phyloP scores from a whole-genome alignment of 805 yeast species.

The Sugiyamaella floridensis region DNA sequence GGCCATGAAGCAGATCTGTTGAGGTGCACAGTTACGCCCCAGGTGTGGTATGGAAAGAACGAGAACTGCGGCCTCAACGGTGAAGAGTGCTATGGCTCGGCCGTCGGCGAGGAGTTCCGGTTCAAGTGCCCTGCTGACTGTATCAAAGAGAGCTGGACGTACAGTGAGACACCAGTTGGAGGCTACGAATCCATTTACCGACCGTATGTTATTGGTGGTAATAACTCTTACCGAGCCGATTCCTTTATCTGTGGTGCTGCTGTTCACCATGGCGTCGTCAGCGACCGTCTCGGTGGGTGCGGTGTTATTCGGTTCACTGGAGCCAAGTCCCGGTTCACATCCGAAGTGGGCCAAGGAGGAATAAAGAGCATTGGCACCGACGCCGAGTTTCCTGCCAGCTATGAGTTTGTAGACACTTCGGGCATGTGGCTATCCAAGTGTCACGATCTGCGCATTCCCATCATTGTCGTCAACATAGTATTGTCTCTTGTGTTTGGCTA shows the following conservation, averaged over 20 bases:
- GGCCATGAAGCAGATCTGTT: slow-evolving; percentile 18
- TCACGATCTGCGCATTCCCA: slow-evolving; percentile 56
- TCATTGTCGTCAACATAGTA: slow-evolving; percentile 51
- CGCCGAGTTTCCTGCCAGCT: slow-evolving; percentile 72
- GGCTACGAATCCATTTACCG: slow-evolving; percentile 57
- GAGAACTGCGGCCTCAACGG: slow-evolving; percentile 71
- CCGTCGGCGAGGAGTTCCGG: slow-evolving; percentile 39
- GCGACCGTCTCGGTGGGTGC: slow-evolving; percentile 74
- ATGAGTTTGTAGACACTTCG: slow-evolving; percentile 42
- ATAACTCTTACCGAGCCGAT: slow-evolving; percentile 67
- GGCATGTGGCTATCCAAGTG: slow-evolving; percentile 44
- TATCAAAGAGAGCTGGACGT: slow-evolving; percentile 69
- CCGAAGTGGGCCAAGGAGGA: slow-evolving; percentile 45
- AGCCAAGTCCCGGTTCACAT: slow-evolving; percentile 41
- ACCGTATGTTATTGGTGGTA: slow-evolving; percentile 76
- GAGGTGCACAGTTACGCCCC: slow-evolving; percentile 17
- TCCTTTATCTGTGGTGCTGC: slow-evolving; percentile 89
- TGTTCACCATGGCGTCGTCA: slow-evolving; percentile 72
- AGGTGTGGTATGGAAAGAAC: slow-evolving; percentile 69
- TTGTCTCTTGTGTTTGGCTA: slow-evolving; percentile 43
- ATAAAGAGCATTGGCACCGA: slow-evolving; percentile 52
- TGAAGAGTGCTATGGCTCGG: slow-evolving; percentile 39
- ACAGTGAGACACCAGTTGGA: slow-evolving; percentile 70
- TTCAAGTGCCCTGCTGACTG: slow-evolving; percentile 87
- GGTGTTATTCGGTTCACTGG: slow-evolving; percentile 56